phyloP scores from a whole-genome alignment of 805 yeast species.

The Cyberlindnera xishuangbannaensis region DNA sequence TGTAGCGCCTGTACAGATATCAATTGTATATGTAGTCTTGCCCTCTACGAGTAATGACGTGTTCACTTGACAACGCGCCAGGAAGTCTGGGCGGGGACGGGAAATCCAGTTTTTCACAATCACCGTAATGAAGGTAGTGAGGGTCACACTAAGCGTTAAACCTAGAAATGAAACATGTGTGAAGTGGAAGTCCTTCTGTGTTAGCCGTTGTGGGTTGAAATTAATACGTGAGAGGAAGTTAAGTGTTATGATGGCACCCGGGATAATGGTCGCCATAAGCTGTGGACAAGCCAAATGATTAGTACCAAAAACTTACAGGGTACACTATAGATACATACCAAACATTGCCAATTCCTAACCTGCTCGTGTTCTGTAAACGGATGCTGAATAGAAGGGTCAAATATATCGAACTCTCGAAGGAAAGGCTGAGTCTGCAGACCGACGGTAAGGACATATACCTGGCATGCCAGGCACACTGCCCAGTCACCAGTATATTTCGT shows the following conservation, averaged over 20 bases:
- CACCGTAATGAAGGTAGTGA: conserved; percentile 16
- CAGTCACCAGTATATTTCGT: conserved; percentile 9
- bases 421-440: conserved; percentile 23
- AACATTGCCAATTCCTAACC: conserved; percentile 7
- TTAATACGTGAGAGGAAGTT: conserved; percentile 3
- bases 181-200: conserved; percentile 10
- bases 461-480: conserved; percentile 5
- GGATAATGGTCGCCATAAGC: conserved; percentile 5
- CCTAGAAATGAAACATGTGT: conserved; percentile 13
- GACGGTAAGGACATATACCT: conserved; percentile 6
- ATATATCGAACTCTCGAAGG: conserved; percentile 26
- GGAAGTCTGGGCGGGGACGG: conserved; percentile 84
- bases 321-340: conserved; percentile 7
- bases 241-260: conserved; percentile 2
- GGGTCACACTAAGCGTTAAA: conserved; percentile 7
- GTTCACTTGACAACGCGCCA: conserved; percentile 73
- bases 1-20: conserved; percentile 50
- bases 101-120: conserved; percentile 77
- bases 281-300: no score
- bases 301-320: conserved; percentile 1
- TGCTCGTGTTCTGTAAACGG: conserved; percentile 20
- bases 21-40: conserved; percentile 25
- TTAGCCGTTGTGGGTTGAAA: conserved; percentile 3
- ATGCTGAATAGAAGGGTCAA: conserved; percentile 28
- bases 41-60: conserved; percentile 29